Conservation (phyloP, 2,329 filamentous ascomycete species). For the Alternaria brassicae region DNA sequence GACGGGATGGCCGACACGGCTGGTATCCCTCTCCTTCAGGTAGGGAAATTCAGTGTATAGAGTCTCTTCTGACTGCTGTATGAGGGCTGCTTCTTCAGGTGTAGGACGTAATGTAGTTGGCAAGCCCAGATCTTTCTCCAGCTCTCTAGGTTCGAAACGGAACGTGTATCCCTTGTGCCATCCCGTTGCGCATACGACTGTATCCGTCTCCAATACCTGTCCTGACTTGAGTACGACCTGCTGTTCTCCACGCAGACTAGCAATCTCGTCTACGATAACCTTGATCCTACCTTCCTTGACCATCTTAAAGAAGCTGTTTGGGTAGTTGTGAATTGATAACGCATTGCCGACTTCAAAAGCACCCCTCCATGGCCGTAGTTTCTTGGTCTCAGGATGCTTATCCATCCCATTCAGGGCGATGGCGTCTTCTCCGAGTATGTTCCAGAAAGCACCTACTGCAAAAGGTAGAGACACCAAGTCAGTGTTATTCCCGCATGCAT, state of each 20-base stretch:
- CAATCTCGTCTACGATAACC: conserved; percentile 64
- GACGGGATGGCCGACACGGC: conserved; percentile 26
- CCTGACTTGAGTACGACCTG: conserved; percentile 60
- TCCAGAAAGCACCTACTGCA: conserved; percentile 64
- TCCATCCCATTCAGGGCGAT: conserved; percentile 57
- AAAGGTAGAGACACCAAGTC: background rate
- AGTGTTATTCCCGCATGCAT: background rate
- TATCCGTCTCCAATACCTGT: conserved; percentile 56
- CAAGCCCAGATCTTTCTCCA: conserved; percentile 57
- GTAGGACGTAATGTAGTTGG: conserved; percentile 45
- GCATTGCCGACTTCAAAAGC: conserved; percentile 63
- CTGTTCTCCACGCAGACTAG: conserved; percentile 52
- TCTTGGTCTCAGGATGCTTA: conserved; percentile 50
- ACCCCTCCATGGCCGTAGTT: conserved; percentile 52
- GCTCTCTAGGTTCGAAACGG: conserved; percentile 54
- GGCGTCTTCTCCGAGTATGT: conserved; percentile 62
- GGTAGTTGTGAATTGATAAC: conserved; percentile 68
- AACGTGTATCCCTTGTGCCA: conserved; percentile 62
- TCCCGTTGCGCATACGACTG: conserved; percentile 63
- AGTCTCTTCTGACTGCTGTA: conserved; percentile 29
- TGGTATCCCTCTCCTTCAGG: conserved; percentile 28
- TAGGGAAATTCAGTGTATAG: conserved; percentile 25
- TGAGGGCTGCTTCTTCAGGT: conserved; percentile 49
- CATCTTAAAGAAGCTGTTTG: conserved; percentile 63
- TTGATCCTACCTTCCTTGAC: conserved; percentile 62